Percentiles rank a stretch among this genome's conserved stretches.
phyloP scores from a whole-genome alignment of 2,329 filamentous ascomycete species.

The Pyricularia grisea region DNA sequence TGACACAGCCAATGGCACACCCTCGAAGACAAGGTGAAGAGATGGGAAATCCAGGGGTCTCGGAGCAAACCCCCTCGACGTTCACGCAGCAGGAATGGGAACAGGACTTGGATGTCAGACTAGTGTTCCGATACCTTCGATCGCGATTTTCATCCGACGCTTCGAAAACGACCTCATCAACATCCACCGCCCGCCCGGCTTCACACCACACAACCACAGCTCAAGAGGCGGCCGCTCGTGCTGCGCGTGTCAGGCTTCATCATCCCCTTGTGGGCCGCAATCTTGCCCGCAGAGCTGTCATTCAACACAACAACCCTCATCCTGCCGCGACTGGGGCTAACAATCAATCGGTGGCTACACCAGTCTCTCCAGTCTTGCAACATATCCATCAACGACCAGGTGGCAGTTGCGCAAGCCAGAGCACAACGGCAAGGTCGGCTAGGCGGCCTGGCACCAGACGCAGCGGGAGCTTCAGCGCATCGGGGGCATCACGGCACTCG shows the following conservation, averaged over 20 bases:
- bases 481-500: conserved; percentile 60
- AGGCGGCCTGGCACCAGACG: conserved; percentile 45
- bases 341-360: not conserved
- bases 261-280: conserved; percentile 69
- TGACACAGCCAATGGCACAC: not conserved
- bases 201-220: conserved; percentile 38
- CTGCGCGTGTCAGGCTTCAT: conserved; percentile 76
- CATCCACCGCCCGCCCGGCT: conserved; percentile 29
- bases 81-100: conserved; percentile 84
- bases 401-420: conserved; percentile 75
- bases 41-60: not conserved
- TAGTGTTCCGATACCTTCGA: conserved; percentile 82
- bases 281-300: conserved; percentile 6
- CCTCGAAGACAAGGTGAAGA: not conserved
- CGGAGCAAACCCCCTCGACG: conserved; percentile 8
- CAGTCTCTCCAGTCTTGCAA: conserved; percentile 24
- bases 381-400: conserved; percentile 57
- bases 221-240: conserved; percentile 64
- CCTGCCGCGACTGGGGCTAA: conserved; percentile 25
- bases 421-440: conserved; percentile 34
- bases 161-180: conserved; percentile 18
- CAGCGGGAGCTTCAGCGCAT: conserved; percentile 45
- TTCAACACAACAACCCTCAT: not conserved
- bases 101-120: conserved; percentile 77
- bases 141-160: conserved; percentile 57